Evolutionary conservation across 228 moss, liverwort and hornwort species (phyloP).

Genomic region (Sphagnum magellanicum): DNA sequence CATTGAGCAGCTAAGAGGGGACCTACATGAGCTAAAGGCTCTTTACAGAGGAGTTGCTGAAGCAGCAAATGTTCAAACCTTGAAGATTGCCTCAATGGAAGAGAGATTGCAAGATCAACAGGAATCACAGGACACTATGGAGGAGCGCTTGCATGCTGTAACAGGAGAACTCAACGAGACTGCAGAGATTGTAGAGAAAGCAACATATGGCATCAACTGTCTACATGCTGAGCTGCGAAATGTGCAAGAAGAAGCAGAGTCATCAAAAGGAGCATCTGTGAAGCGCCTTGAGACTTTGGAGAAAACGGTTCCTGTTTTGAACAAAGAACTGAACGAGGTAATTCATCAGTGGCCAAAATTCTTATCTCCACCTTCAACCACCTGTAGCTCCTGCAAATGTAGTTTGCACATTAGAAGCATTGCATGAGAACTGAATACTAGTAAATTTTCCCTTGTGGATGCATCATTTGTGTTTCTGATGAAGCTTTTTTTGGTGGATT

Average conservation of each 20-base stretch:
- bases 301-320: conserved; percentile 24
- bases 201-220: conserved; percentile 25
- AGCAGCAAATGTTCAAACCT: conserved; percentile 20
- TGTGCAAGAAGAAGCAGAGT: conserved; percentile 32
- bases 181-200: conserved; percentile 31
- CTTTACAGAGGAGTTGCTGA: conserved; percentile 23
- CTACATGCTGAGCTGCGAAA: conserved; percentile 38
- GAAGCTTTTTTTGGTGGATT: too few relatives aligned
- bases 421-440: not conserved
- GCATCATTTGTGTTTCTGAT: too few relatives aligned
- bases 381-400: too few relatives aligned
- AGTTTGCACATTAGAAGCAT: not conserved
- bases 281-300: conserved; percentile 28
- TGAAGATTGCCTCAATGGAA: conserved; percentile 39
- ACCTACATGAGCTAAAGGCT: conserved; percentile 27
- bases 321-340: conserved; percentile 42
- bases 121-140: conserved; percentile 27
- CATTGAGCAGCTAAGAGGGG: conserved; percentile 27
- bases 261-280: conserved; percentile 35
- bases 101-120: conserved; percentile 35
- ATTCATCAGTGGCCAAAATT: conserved; percentile 4
- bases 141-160: conserved; percentile 37
- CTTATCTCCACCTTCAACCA: too few relatives aligned
- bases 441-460: too few relatives aligned
- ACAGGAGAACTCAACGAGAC: conserved; percentile 27